Percentiles rank a stretch among this genome's conserved stretches.
Evolutionary conservation across 768 basidiomycete species (phyloP).

Genomic region (Tephrocybe sp.): DNA sequence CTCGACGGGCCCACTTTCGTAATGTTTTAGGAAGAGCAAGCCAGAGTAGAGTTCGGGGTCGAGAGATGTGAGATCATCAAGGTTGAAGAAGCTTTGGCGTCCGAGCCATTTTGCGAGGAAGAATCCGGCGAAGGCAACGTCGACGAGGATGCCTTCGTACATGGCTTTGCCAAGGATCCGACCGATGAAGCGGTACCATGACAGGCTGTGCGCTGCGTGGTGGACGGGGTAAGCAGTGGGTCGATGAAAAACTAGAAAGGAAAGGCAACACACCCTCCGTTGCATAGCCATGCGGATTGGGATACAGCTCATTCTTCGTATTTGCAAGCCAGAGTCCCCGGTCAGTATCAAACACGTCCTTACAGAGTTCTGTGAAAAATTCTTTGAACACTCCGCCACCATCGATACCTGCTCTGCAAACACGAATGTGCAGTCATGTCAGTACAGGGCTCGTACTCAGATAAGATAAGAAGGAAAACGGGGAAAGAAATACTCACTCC

Average conservation of each 20-base stretch:
- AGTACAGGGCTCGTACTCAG: background rate
- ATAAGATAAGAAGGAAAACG: background rate
- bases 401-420: conserved; percentile 80
- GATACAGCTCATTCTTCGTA: conserved; percentile 91
- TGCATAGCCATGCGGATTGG: conserved; percentile 90
- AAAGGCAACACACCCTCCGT: conserved; percentile 63
- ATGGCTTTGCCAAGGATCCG: conserved; percentile 93
- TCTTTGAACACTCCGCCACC: conserved; percentile 99
- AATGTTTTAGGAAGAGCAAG: conserved; percentile 90
- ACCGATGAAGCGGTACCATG: conserved; percentile 93
- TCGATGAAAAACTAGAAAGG: background rate
- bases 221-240: background rate
- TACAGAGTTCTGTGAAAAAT: conserved; percentile 88
- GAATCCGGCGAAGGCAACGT: conserved; percentile 94
- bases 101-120: conserved; percentile 97
- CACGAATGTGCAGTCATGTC: background rate
- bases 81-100: conserved; percentile 86
- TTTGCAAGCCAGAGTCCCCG: conserved; percentile 93
- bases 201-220: conserved; percentile 79
- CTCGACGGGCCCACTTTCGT: conserved; percentile 71
- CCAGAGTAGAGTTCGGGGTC: conserved; percentile 93
- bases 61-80: conserved; percentile 90
- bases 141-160: conserved; percentile 93
- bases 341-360: conserved; percentile 93
- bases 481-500: conserved; percentile 57